phyloP scores from a whole-genome alignment of 169 alveolate species.

The Cryptosporidium tyzzeri region DNA sequence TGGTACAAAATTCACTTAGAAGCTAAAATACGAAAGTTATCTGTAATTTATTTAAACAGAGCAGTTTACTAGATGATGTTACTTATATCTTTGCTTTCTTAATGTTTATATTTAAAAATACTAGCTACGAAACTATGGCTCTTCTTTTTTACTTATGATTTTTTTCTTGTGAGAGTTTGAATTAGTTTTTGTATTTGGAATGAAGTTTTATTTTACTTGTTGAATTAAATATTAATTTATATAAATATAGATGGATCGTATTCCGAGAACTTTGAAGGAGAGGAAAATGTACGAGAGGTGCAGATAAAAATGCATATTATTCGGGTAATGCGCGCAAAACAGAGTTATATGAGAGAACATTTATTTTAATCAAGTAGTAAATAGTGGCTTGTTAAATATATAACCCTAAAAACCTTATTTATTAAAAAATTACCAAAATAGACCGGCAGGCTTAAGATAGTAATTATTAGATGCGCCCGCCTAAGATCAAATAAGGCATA shows the following conservation, averaged over 20 bases:
- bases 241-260: too few species aligned
- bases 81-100: slow-evolving; percentile 8
- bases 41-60: background rate
- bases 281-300: background rate
- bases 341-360: too few species aligned
- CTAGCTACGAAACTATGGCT: background rate
- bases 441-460: slow-evolving; percentile 7
- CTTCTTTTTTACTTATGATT: background rate
- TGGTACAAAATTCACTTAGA: background rate
- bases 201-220: background rate
- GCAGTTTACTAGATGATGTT: background rate
- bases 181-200: background rate
- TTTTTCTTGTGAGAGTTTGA: background rate
- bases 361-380: background rate
- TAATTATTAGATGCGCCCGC: slow-evolving; percentile 72
- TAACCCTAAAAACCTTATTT: background rate
- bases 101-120: background rate
- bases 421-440: background rate
- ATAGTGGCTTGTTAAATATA: background rate
- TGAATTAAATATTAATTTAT: too few species aligned
- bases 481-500: slow-evolving; percentile 43
- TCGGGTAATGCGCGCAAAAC: background rate
- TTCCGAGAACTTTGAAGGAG: background rate
- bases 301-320: background rate
- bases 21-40: background rate